phyloP scores from a whole-genome alignment of 352 stramenopile species.

The Phytophthora pinifolia region DNA sequence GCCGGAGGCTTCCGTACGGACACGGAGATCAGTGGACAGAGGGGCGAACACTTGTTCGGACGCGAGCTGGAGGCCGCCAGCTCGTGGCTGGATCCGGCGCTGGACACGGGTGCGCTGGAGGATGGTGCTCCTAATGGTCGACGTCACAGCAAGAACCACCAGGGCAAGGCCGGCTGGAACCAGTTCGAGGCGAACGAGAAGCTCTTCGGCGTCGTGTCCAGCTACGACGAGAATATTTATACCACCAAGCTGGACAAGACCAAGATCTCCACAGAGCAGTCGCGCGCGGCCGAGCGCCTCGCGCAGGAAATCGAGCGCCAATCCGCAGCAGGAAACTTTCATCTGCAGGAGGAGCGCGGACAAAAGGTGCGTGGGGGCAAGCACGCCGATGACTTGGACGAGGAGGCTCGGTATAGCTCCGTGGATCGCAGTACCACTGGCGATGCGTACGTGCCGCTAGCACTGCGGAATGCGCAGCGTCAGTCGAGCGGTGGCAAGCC shows the following conservation, averaged over 20 bases:
- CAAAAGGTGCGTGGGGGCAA: conserved; percentile 31
- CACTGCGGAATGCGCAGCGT: conserved; percentile 49
- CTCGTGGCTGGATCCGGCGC: conserved; percentile 80
- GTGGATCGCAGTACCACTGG: conserved; percentile 60
- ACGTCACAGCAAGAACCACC: conserved; percentile 28
- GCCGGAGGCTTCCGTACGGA: conserved; percentile 76
- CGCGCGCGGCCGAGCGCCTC: conserved; percentile 89
- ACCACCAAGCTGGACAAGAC: conserved; percentile 96
- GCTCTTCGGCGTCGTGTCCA: conserved; percentile 95
- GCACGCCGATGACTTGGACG: conserved; percentile 74
- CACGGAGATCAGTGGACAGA: conserved; percentile 87
- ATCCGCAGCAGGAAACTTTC: conserved; percentile 87
- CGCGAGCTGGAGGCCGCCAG: conserved; percentile 65
- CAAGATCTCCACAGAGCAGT: conserved; percentile 89
- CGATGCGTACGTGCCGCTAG: conserved; percentile 72
- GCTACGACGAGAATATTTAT: conserved; percentile 98
- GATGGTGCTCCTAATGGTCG: conserved; percentile 28
- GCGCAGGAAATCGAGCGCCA: conserved; percentile 95
- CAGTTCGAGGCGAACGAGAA: conserved; percentile 97
- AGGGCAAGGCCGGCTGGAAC: conserved; percentile 84
- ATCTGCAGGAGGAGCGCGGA: conserved; percentile 95
- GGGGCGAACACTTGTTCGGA: conserved; percentile 67
- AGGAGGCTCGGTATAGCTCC: conserved; percentile 96
- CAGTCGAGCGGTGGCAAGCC: conserved; percentile 39
- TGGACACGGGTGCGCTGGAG: conserved; percentile 79